Percentiles rank a stretch among this genome's conserved stretches.
phyloP scores from a whole-genome alignment of 2,329 filamentous ascomycete genomes.

The Fusarium irregulare region DNA sequence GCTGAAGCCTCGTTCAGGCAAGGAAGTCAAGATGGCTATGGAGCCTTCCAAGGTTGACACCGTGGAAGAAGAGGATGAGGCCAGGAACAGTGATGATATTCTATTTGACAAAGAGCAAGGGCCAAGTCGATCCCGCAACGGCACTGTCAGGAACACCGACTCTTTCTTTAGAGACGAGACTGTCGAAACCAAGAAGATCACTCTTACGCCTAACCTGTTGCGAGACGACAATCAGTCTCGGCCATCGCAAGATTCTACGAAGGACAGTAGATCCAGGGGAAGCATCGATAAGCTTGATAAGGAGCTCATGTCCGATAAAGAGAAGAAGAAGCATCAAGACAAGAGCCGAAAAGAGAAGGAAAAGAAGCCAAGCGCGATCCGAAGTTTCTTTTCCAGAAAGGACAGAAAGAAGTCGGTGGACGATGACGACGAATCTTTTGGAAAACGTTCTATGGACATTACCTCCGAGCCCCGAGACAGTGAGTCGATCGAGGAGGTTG shows the following conservation, averaged over 20 bases:
- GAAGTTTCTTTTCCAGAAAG: constrained; percentile 72
- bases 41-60: constrained; percentile 50
- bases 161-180: constrained; percentile 98
- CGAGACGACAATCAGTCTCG: constrained; percentile 77
- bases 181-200: constrained; percentile 96
- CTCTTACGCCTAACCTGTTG: constrained; percentile 90
- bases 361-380: constrained; percentile 67
- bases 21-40: constrained; percentile 53
- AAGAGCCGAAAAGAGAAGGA: constrained; percentile 80
- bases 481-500: constrained; percentile 57
- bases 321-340: constrained; percentile 80
- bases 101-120: constrained; percentile 67
- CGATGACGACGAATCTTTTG: constrained; percentile 69
- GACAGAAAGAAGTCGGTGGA: constrained; percentile 68
- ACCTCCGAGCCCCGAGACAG: constrained; percentile 58
- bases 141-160: constrained; percentile 89
- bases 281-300: constrained; percentile 78
- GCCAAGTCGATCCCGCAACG: constrained; percentile 78
- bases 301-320: constrained; percentile 70
- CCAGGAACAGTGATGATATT: constrained; percentile 72
- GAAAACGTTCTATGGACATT: constrained; percentile 71
- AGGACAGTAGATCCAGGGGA: constrained; percentile 65
- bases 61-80: constrained; percentile 51
- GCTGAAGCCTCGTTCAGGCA: constrained; percentile 60
- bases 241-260: constrained; percentile 62